A percentile compares a stretch with the other conserved stretches of the same genome.
These are phyloP conservation scores for Endocalyx cinctus DNA, from an alignment of 2,329 filamentous ascomycete genomes.

Conservation along the genomic window DNA sequence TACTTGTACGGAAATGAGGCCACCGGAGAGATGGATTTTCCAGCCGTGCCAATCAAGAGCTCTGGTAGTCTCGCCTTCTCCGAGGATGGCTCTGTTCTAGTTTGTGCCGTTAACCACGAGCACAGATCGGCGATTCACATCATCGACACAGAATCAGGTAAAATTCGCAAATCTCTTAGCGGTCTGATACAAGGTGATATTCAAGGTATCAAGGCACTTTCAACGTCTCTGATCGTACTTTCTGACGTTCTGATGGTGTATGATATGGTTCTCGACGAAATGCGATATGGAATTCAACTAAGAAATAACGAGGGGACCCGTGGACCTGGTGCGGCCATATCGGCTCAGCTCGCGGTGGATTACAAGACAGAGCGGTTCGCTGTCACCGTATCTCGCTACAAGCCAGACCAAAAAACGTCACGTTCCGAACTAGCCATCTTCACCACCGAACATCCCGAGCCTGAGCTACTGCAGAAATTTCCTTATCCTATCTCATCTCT, in stretches of 20 bases:
- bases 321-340: slow-evolving; percentile 31
- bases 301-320: slow-evolving; percentile 31
- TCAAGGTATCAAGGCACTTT: slow-evolving; percentile 65
- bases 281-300: slow-evolving; percentile 62
- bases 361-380: slow-evolving; percentile 60
- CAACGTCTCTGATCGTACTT: slow-evolving; percentile 69
- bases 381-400: slow-evolving; percentile 43
- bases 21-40: slow-evolving; percentile 28
- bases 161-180: slow-evolving; percentile 61
- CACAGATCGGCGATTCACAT: slow-evolving; percentile 65
- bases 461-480: slow-evolving; percentile 54
- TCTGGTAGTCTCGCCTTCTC: slow-evolving; percentile 73
- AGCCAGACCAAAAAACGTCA: slow-evolving; percentile 30
- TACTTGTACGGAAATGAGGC: slow-evolving; percentile 41
- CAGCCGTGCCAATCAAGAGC: slow-evolving; percentile 23
- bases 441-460: slow-evolving; percentile 52
- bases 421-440: slow-evolving; percentile 63
- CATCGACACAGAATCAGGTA: slow-evolving; percentile 67
- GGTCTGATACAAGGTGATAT: slow-evolving; percentile 63
- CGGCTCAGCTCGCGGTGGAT: slow-evolving; percentile 70
- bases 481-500: slow-evolving; percentile 61
- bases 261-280: slow-evolving; percentile 75
- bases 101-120: slow-evolving; percentile 54
- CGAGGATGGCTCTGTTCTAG: slow-evolving; percentile 78
- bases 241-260: slow-evolving; percentile 73